Percentiles rank a stretch among this genome's conserved stretches.
Evolutionary conservation across 768 basidiomycete genomes (phyloP).

Genomic region (Rickenella mellea): DNA sequence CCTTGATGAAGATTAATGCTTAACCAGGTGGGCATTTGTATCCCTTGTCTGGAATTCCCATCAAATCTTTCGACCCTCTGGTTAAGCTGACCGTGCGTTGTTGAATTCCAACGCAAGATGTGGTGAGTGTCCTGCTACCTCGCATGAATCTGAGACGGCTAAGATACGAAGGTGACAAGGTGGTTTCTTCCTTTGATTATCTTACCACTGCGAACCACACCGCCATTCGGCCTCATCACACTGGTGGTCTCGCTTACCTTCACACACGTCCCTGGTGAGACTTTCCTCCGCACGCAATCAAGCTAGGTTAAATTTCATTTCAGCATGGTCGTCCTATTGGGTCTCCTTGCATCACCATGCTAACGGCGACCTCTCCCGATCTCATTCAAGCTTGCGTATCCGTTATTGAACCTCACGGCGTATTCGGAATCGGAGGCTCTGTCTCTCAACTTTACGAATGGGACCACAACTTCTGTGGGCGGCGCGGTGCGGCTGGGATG

Average conservation of each 20-base stretch:
- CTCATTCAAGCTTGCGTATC: constrained; percentile 48
- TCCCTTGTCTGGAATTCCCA: too few relatives aligned
- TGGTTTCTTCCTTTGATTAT: constrained; percentile 78
- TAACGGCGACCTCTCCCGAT: constrained; percentile 81
- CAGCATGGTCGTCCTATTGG: constrained; percentile 72
- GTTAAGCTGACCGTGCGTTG: too few relatives aligned
- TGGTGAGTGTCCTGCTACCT: too few relatives aligned
- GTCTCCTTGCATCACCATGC: constrained; percentile 78
- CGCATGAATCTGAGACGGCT: too few relatives aligned
- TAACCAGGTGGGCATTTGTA: too few relatives aligned
- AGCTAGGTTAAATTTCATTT: constrained; percentile 17
- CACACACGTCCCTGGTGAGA: constrained; percentile 81
- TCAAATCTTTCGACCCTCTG: too few relatives aligned
- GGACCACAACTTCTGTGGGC: too few relatives aligned
- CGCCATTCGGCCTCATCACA: constrained; percentile 69
- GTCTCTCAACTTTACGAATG: constrained; percentile 29
- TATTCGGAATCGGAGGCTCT: constrained; percentile 65
- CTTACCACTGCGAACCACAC: constrained; percentile 69
- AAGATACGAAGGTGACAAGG: constrained; percentile 84
- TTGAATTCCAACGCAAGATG: too few relatives aligned
- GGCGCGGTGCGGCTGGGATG: too few relatives aligned
- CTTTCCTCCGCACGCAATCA: not conserved
- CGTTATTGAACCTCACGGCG: constrained; percentile 69
- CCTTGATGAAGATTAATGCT: too few relatives aligned
- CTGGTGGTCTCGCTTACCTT: constrained; percentile 71